A percentile compares a stretch with the other conserved stretches of the same genome.
phyloP scores from a whole-genome alignment of 768 basidiomycete genomes.

The Strobilomyces confusus region DNA sequence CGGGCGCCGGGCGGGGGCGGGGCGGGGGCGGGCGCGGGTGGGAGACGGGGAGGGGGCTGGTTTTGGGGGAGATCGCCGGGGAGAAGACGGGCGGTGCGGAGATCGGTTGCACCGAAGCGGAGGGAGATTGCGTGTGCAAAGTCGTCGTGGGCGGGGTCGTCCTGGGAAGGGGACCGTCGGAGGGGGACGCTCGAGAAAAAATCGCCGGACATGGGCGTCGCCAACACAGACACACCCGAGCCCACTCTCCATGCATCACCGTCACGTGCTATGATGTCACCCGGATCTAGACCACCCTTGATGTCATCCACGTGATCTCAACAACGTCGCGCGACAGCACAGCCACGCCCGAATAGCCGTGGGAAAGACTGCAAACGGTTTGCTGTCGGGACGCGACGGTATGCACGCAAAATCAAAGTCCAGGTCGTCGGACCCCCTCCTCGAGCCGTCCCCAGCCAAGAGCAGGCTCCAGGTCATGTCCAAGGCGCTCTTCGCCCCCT shows the following conservation, averaged over 20 bases:
- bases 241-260: neutral
- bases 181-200: constrained; percentile 39
- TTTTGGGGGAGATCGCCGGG: constrained; percentile 21
- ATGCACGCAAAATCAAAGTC: constrained; percentile 1
- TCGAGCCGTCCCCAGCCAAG: constrained; percentile 23
- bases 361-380: neutral
- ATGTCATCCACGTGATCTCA: constrained; percentile 23
- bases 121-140: constrained; percentile 55
- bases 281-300: constrained; percentile 20
- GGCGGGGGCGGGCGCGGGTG: no score
- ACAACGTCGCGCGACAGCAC: neutral
- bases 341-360: neutral
- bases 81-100: constrained; percentile 38
- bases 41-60: constrained; percentile 12
- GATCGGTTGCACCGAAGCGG: constrained; percentile 38
- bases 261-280: constrained; percentile 35
- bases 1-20: no score
- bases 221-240: neutral
- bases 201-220: constrained; percentile 29
- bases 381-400: neutral
- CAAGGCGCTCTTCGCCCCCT: constrained; percentile 68
- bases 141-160: constrained; percentile 31
- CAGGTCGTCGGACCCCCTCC: neutral
- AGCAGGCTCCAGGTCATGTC: constrained; percentile 61
- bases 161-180: constrained; percentile 8